phyloP scores from a whole-genome alignment of 169 alveolate species.

The Amoebophrya sp. region DNA sequence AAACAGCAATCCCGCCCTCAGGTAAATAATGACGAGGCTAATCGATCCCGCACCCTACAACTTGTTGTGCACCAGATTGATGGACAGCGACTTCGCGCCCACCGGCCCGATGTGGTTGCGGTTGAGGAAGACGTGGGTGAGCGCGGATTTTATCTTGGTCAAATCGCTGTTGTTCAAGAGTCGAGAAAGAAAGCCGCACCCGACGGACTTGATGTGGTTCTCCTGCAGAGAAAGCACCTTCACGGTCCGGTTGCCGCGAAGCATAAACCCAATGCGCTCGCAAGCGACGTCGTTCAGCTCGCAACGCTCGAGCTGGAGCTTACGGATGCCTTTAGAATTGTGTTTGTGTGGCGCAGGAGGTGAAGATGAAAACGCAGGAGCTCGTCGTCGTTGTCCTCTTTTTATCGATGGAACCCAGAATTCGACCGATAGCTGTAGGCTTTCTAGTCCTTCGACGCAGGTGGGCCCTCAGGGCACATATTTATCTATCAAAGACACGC shows the following conservation, averaged over 20 bases:
- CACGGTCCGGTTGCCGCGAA: not conserved
- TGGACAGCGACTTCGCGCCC: not conserved
- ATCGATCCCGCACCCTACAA: too few relatives aligned
- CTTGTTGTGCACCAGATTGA: not conserved
- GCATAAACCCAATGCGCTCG: not conserved
- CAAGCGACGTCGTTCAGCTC: not conserved
- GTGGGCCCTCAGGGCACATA: too few relatives aligned
- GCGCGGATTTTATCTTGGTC: not conserved
- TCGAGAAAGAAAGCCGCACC: not conserved
- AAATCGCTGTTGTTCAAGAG: not conserved
- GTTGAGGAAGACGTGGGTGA: not conserved
- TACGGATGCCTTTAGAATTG: not conserved
- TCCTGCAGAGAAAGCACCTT: not conserved
- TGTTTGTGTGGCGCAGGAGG: too few relatives aligned
- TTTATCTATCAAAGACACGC: too few relatives aligned
- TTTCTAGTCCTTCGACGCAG: too few relatives aligned
- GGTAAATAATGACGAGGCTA: too few relatives aligned
- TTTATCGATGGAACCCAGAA: too few relatives aligned
- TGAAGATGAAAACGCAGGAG: too few relatives aligned
- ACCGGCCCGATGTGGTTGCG: slow-evolving; percentile 1
- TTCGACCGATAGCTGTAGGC: too few relatives aligned
- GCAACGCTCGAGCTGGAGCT: not conserved
- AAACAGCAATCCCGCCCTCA: too few relatives aligned
- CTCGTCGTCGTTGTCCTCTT: too few relatives aligned
- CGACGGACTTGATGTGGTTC: not conserved